phyloP scores from a whole-genome alignment of 441 rosid species.

The Aquilaria agallochum region DNA sequence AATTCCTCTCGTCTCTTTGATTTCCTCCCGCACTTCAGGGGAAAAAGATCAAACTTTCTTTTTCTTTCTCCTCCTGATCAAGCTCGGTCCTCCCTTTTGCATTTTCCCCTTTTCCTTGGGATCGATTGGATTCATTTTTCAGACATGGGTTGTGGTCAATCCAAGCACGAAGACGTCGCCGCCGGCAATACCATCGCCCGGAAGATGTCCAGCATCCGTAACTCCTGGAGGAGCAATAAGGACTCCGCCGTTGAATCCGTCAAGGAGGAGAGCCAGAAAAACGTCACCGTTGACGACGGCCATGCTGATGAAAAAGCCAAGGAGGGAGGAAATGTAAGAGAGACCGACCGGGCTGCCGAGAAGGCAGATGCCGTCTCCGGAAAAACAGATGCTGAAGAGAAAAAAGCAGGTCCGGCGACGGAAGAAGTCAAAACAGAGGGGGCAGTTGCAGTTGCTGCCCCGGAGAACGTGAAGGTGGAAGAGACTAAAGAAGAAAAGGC shows the following conservation, averaged over 20 bases:
- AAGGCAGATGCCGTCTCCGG: too few relatives aligned
- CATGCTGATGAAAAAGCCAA: conserved; percentile 10
- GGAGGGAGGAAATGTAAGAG: background rate
- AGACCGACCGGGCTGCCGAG: background rate
- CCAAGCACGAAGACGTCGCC: conserved; percentile 66
- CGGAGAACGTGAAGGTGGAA: too few relatives aligned
- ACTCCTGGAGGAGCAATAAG: conserved; percentile 7
- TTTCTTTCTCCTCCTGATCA: background rate
- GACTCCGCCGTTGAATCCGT: conserved; percentile 7
- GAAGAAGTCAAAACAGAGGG: too few relatives aligned
- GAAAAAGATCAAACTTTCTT: conserved; percentile 1
- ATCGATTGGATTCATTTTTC: background rate
- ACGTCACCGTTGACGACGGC: background rate
- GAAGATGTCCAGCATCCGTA: conserved; percentile 21
- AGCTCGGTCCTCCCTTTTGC: background rate
- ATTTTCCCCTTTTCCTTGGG: background rate
- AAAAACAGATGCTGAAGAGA: too few relatives aligned
- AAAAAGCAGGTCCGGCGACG: too few relatives aligned
- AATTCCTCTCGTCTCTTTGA: too few relatives aligned
- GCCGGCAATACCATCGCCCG: conserved; percentile 39
- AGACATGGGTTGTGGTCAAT: conserved; percentile 68
- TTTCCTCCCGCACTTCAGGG: too few relatives aligned
- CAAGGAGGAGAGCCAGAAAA: background rate
- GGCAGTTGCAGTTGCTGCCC: too few relatives aligned
- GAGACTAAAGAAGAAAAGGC: too few relatives aligned